Evolutionary conservation across 2,329 filamentous ascomycete genomes (phyloP), one percentile per base, ranked within the genome.

Genomic region (Aspergillus fructus): DNA sequence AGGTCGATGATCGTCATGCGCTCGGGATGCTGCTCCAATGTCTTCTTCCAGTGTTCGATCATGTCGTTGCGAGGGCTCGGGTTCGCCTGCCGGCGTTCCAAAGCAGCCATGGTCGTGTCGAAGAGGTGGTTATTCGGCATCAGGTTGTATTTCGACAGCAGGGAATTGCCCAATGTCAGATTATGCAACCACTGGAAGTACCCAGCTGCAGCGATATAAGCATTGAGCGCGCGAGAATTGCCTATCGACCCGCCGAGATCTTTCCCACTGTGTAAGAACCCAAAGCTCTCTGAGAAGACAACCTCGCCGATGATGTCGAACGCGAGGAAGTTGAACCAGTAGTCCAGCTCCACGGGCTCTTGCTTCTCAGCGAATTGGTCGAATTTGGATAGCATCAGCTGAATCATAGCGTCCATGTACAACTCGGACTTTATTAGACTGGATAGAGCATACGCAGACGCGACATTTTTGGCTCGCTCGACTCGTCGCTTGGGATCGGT

Each of bases 301-400:
- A 52, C 54, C 17, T 56, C 54, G 7, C 54, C 54, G 19, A 47
- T 33, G 7, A 56, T 43, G 19, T 56, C 54, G 15, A 56, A 56
- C 33, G 54, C 54, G 6, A 56, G 37, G 15, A 47, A 56, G 48
- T 51, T 56, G 34, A 56, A 56, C 54, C 54, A 56, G 9, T 33
- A 37, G 21, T 51, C 48, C 3, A 56, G 23, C 13, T 51, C 21
- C 11, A 40, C 33, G 13, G 23, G 11, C 4, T 46, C 8, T n/a
- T 24, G 23, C 3, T 9, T 51, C 2, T 47, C 33, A 3, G 30
- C 27, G 23, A 51, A n/a, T 23, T 23, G n/a, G 33, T 56, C 41
- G 15, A 56, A 37, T 13, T 41, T 42, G 12, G 19, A 17, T 15
- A 47, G n/a, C 2, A 56, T 17, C 49, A 42, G 17, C 4, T 15